These are phyloP conservation scores for Didymella sp. DNA, from an alignment of 2,329 filamentous ascomycete genomes.

Conservation along the genomic window DNA sequence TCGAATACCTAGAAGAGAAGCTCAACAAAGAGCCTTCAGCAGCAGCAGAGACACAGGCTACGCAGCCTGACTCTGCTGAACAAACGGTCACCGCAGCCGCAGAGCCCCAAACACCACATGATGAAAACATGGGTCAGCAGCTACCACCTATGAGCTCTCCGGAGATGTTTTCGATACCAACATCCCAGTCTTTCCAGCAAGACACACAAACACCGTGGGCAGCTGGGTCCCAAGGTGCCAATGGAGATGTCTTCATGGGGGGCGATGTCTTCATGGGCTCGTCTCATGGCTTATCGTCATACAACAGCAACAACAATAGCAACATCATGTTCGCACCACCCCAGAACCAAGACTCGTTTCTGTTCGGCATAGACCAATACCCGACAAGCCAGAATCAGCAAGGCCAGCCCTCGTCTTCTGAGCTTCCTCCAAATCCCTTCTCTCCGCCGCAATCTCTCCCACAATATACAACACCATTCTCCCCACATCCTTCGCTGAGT, in stretches of 20 bases:
- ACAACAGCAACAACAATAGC: slow-evolving; percentile 28
- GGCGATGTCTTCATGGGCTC: slow-evolving; percentile 21
- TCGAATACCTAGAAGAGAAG: slow-evolving; percentile 49
- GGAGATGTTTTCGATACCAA: slow-evolving; percentile 24
- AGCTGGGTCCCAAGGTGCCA: slow-evolving; percentile 31
- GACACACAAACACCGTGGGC: slow-evolving; percentile 31
- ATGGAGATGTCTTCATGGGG: slow-evolving; percentile 35
- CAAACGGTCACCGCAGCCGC: slow-evolving; percentile 1
- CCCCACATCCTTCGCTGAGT: slow-evolving; percentile 39
- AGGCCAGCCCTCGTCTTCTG: slow-evolving; percentile 21
- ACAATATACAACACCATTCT: slow-evolving; percentile 33
- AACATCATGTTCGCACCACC: slow-evolving; percentile 45
- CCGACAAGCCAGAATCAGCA: slow-evolving; percentile 27
- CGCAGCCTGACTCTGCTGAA: slow-evolving; percentile 14
- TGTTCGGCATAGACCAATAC: slow-evolving; percentile 51
- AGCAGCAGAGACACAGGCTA: slow-evolving; percentile 13
- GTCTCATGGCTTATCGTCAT: slow-evolving; percentile 31
- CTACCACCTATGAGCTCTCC: slow-evolving; percentile 23
- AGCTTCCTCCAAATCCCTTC: slow-evolving; percentile 38
- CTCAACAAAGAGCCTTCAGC: slow-evolving; percentile 39
- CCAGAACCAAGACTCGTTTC: slow-evolving; percentile 42
- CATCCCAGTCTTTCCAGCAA: slow-evolving; percentile 25
- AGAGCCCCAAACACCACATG: slow-evolving; percentile 8
- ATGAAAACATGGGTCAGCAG: slow-evolving; percentile 13
- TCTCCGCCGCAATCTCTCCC: slow-evolving; percentile 29